Evolutionary conservation across 2,329 filamentous ascomycete species (phyloP), one percentile per base, ranked within the genome.

Genomic region (Botryotinia convoluta): DNA sequence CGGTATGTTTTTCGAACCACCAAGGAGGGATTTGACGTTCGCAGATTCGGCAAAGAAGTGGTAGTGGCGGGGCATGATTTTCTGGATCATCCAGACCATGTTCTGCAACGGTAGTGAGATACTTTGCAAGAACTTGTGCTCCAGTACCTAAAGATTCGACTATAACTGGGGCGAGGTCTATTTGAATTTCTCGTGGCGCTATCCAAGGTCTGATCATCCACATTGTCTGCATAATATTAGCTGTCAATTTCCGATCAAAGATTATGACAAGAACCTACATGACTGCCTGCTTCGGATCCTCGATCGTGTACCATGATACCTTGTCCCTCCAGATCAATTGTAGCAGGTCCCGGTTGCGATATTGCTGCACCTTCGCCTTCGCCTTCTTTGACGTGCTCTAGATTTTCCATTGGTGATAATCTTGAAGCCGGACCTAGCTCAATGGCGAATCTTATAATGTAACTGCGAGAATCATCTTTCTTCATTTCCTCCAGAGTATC

Each of bases 1-100:
- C 97, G 2, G 95, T 97, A 81, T 99, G 96, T 82, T 98, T 99
- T 83, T 99, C 96, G 78, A 99, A 99, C 97, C 96, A 99, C 96
- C 96, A 99, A 0, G 95, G 94, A 7, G 94, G 94, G 74, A 99
- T 98, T 75, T 98, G 94, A 71, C 96, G 93, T 81, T 99, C 96
- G 82, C 96, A 99, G 72, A 99, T 98, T 70, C 96, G 94, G 82
- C 96, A 99, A 26, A 99, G 88, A 7, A 98, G 92, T 0, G 94
- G 93, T 18, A 90, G 86, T 0, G 95, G 94, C 4, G 94, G 93
- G 16, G 94, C 91, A 81, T 95, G 91, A 79, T 91, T 90, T 68
- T 89, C 88, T 32, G 92, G 90, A 75, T 93, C 93, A 59, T 92
- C 92, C 42, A 91, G 86, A 68, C 93, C 93, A 59, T 91, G 90